These are phyloP conservation scores for Pythium insidiosum DNA, from an alignment of 352 stramenopile genomes.

Conservation along the genomic window DNA sequence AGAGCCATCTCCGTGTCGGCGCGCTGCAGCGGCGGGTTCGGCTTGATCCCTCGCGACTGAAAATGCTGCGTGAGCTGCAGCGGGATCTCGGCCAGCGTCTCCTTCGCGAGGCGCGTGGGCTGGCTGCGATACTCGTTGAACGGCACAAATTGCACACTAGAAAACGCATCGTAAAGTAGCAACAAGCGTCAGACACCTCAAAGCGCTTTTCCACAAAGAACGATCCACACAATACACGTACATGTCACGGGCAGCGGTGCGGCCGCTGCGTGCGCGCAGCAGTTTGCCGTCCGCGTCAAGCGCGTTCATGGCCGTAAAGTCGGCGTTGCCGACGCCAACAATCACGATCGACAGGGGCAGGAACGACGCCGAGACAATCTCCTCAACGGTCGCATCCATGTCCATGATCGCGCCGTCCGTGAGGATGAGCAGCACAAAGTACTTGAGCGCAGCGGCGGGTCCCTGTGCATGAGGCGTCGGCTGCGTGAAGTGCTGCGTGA, in stretches of 20 bases:
- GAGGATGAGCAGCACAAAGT: conserved; percentile 68
- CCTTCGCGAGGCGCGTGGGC: conserved; percentile 47
- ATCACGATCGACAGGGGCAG: conserved; percentile 78
- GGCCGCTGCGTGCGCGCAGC: conserved; percentile 28
- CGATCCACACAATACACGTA: too few relatives aligned
- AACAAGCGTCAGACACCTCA: too few relatives aligned
- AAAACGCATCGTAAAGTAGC: too few relatives aligned
- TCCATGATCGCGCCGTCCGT: conserved; percentile 75
- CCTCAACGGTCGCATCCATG: conserved; percentile 65
- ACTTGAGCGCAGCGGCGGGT: conserved; percentile 43
- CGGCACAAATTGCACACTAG: conserved; percentile 66
- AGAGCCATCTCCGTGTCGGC: conserved; percentile 7
- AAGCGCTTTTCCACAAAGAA: too few relatives aligned
- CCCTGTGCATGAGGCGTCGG: conserved; percentile 3
- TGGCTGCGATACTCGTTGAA: conserved; percentile 68
- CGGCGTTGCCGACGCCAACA: conserved; percentile 68
- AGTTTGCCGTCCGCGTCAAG: conserved; percentile 53
- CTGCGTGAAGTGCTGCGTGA: conserved; percentile 42
- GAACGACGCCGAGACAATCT: conserved; percentile 51
- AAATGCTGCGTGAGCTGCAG: conserved; percentile 56
- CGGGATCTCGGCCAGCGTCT: conserved; percentile 64
- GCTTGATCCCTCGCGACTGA: conserved; percentile 44
- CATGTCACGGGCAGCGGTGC: conserved; percentile 45
- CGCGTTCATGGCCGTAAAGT: conserved; percentile 61
- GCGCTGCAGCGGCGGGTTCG: conserved; percentile 41